A percentile compares a stretch with the other conserved stretches of the same genome.
These are phyloP conservation scores for Chalaropsis ovoidea DNA, from an alignment of 2,329 filamentous ascomycete species.

Conservation along the genomic window DNA sequence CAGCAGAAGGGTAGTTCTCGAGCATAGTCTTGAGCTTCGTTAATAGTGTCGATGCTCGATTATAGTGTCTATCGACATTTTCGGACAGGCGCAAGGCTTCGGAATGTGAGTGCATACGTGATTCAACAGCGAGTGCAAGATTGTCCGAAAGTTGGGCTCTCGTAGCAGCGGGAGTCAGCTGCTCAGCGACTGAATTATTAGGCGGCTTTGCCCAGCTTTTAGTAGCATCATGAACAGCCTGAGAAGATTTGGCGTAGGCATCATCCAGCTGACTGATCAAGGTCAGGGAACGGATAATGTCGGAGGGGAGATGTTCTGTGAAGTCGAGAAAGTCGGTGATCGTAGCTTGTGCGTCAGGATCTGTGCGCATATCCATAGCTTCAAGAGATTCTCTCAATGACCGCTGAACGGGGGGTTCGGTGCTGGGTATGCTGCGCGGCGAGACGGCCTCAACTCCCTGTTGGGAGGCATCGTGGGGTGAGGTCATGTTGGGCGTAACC, in stretches of 20 bases:
- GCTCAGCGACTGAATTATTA: slow-evolving; percentile 35
- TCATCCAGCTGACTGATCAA: slow-evolving; percentile 55
- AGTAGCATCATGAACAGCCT: slow-evolving; percentile 47
- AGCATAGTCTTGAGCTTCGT: slow-evolving; percentile 50
- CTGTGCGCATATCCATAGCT: slow-evolving; percentile 44
- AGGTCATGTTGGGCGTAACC: slow-evolving; percentile 23
- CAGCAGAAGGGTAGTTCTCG: slow-evolving; percentile 47
- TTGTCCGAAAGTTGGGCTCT: slow-evolving; percentile 52
- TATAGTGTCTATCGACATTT: slow-evolving; percentile 52
- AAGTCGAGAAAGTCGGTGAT: slow-evolving; percentile 61
- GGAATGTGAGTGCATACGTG: slow-evolving; percentile 49
- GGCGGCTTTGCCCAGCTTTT: slow-evolving; percentile 48
- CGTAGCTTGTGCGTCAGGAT: slow-evolving; percentile 59
- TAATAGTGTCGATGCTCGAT: slow-evolving; percentile 48
- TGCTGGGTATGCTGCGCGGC: slow-evolving; percentile 31
- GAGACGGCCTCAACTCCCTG: slow-evolving; percentile 32
- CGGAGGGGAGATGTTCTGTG: slow-evolving; percentile 58
- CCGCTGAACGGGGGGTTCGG: slow-evolving; percentile 28
- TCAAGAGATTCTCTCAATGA: slow-evolving; percentile 32
- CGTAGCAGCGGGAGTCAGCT: slow-evolving; percentile 40
- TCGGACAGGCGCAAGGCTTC: slow-evolving; percentile 55
- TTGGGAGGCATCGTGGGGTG: slow-evolving; percentile 10
- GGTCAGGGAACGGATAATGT: slow-evolving; percentile 55
- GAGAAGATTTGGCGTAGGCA: slow-evolving; percentile 47
- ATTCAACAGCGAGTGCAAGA: slow-evolving; percentile 44